Conservation (phyloP, 345 rosid genomes). For the Syzygium aromaticum region DNA sequence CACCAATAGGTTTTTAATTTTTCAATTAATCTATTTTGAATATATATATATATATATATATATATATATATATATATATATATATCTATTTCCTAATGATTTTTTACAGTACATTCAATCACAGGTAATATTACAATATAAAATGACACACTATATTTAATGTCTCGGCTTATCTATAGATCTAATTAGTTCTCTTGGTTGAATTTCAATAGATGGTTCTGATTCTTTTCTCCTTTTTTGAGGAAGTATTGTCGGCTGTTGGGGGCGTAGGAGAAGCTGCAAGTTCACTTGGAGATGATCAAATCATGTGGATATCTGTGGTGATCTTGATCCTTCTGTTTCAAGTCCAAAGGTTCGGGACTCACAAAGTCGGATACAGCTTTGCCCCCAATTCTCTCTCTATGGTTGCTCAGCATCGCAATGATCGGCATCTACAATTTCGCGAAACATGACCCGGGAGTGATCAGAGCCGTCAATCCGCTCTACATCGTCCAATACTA, state of each 20-base stretch:
- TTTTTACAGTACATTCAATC: not conserved
- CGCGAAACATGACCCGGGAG: conserved; percentile 6
- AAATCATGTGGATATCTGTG: conserved; percentile 24
- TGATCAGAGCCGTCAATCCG: conserved; percentile 18
- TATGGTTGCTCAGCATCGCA: conserved; percentile 14
- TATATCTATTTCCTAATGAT: not conserved
- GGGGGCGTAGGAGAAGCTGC: conserved; percentile 16
- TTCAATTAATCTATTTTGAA: not conserved
- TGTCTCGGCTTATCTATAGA: not conserved
- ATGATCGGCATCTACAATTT: conserved; percentile 17
- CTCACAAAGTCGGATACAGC: conserved; percentile 12
- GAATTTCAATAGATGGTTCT: not conserved
- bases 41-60: too few relatives aligned
- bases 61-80: too few relatives aligned
- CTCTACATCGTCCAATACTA: conserved; percentile 14
- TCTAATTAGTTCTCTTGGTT: not conserved
- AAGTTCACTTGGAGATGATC: not conserved
- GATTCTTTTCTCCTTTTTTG: not conserved
- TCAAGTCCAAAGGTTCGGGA: conserved; percentile 14
- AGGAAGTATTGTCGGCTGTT: conserved; percentile 17
- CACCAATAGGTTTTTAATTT: not conserved
- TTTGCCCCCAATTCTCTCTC: conserved; percentile 13
- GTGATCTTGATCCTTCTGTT: conserved; percentile 13
- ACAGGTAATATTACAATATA: not conserved
- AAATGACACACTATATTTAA: too few relatives aligned